A percentile compares a stretch with the other conserved stretches of the same genome.
Evolutionary conservation across 2,329 filamentous ascomycete genomes (phyloP).

Genomic region (Paracamarosporium sp.): DNA sequence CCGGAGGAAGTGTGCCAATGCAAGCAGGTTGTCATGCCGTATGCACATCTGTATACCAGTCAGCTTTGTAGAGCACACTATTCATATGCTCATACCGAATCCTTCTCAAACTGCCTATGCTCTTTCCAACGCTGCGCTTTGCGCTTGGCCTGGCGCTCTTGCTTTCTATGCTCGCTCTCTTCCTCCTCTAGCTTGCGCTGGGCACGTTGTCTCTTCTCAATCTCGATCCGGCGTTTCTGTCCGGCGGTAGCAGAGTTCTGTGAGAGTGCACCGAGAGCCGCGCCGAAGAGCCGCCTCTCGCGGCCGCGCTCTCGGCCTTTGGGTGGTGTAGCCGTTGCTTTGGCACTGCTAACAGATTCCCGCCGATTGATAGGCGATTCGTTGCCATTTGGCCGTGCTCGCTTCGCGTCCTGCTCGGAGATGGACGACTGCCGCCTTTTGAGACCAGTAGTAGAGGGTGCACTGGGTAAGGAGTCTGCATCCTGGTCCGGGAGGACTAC

Average conservation of each 20-base stretch:
- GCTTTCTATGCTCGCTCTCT: constrained; percentile 72
- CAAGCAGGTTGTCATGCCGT: constrained; percentile 74
- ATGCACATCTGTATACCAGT: constrained; percentile 69
- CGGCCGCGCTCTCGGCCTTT: constrained; percentile 78
- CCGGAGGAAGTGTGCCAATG: constrained; percentile 73
- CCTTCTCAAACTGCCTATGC: constrained; percentile 77
- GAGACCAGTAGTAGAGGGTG: constrained; percentile 33
- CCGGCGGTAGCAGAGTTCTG: constrained; percentile 68
- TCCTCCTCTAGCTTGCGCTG: constrained; percentile 75
- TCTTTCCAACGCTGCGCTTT: constrained; percentile 68
- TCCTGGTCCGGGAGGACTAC: constrained; percentile 59
- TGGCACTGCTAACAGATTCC: constrained; percentile 26
- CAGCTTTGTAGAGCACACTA: constrained; percentile 12
- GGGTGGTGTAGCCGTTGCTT: constrained; percentile 51
- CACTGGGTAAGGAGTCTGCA: constrained; percentile 34
- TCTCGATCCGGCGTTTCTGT: constrained; percentile 75
- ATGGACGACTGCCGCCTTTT: constrained; percentile 64
- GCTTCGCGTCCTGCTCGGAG: constrained; percentile 59
- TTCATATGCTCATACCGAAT: constrained; percentile 63
- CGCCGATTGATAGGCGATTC: constrained; percentile 29
- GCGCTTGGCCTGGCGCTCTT: constrained; percentile 70
- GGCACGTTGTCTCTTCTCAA: constrained; percentile 81
- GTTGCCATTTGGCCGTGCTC: constrained; percentile 55
- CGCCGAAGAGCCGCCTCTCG: constrained; percentile 85
- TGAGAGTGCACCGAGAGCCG: constrained; percentile 77